A percentile compares a stretch with the other conserved stretches of the same genome.
phyloP scores from a whole-genome alignment of 331 rosid species.

The Quercus lobata region DNA sequence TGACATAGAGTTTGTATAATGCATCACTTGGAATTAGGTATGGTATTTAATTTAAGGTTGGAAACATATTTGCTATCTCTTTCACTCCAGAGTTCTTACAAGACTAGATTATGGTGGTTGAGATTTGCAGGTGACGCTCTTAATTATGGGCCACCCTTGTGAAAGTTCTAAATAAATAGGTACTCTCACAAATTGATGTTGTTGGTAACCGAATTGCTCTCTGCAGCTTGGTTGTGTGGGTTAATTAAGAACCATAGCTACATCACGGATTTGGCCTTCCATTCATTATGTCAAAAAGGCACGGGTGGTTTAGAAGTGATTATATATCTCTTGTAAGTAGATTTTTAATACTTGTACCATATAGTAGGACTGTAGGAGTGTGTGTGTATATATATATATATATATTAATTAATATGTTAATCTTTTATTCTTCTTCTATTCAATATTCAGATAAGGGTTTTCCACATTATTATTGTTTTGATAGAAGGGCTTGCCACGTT shows the following conservation, averaged over 20 bases:
- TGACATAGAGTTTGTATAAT: no score
- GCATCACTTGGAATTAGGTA: background rate
- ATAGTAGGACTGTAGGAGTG: background rate
- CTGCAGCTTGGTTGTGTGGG: slow-evolving; percentile 13
- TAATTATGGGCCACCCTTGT: slow-evolving; percentile 6
- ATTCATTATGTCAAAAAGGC: slow-evolving; percentile 15
- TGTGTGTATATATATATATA: background rate
- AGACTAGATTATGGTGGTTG: background rate
- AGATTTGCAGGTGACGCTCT: slow-evolving; percentile 9
- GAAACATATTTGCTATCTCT: background rate
- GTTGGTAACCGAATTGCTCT: slow-evolving; percentile 2
- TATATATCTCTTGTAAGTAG: background rate
- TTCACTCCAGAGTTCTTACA: background rate
- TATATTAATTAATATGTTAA: background rate
- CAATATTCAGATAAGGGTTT: background rate
- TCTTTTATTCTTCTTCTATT: background rate
- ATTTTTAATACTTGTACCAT: background rate
- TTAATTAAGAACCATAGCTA: background rate
- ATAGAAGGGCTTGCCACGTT: no score
- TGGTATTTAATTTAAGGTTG: background rate
- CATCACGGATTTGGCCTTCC: background rate
- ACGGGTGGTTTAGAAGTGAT: slow-evolving; percentile 1
- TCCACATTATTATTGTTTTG: background rate
- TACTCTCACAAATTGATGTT: background rate
- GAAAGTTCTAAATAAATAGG: background rate